Conservation (phyloP, 306 rosid genomes). For the Betula pendula region DNA sequence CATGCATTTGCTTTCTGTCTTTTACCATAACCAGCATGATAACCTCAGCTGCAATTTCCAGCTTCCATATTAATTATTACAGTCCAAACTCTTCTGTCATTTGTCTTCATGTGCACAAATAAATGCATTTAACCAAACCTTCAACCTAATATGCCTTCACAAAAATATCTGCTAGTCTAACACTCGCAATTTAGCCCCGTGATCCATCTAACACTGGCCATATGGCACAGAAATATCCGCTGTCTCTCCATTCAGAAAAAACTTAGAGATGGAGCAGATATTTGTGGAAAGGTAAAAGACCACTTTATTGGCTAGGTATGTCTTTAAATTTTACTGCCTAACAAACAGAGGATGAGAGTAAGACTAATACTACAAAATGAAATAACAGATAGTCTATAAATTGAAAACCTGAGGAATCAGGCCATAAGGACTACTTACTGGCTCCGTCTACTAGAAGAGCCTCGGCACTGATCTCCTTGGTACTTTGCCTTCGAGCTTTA, state of each 20-base stretch:
- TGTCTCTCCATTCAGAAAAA: background rate
- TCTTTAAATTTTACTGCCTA: background rate
- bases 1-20: background rate
- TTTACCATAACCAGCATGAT: background rate
- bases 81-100: too few relatives aligned
- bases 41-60: background rate
- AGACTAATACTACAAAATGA: background rate
- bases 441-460: conserved; percentile 5
- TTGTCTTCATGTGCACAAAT: background rate
- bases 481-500: conserved; percentile 18
- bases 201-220: background rate
- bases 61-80: too few relatives aligned
- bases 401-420: background rate
- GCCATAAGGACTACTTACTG: background rate
- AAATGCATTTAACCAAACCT: background rate
- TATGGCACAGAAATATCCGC: background rate
- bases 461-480: conserved; percentile 1
- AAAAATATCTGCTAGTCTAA: background rate
- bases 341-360: background rate
- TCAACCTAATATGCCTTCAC: background rate
- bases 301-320: background rate
- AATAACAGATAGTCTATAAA: background rate
- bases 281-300: background rate
- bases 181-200: background rate
- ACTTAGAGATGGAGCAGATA: background rate